Evolutionary conservation across 371 early-diverging fungal species (phyloP), one percentile per base, ranked within the genome.

Genomic region (Rhizopus arrhizus): DNA sequence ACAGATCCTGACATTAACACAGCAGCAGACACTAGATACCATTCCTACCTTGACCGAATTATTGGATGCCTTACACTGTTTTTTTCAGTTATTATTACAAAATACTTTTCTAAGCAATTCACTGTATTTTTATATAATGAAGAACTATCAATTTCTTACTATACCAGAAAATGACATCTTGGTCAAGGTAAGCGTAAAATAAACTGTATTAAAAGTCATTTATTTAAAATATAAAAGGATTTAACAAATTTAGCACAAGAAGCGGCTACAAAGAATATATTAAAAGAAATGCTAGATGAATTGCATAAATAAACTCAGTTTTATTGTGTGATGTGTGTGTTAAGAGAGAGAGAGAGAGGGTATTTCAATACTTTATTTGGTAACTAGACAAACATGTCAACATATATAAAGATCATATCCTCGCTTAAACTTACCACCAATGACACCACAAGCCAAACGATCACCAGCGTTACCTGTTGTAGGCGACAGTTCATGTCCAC

Each of bases 371-470:
- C 13, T 43, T 43, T 43, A 43, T 43, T 43, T 43, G 43, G 43
- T n/a, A 43, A 43, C 43, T 43, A 43, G 7, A 22, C 22, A 22
- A 22, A 22, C 22, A 2, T 2, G 22, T 22, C 22, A 22, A 22
- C 22, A 22, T 22, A 51, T 33, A 32, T 33, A 32, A 40, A 53
- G 47, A 32, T 13, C 41, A 43, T 42, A 51, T 29, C 35, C 43
- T 43, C 36, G 6, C 11, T 36, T 9, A 32, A 53, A 74, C 72
- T 72, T 72, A 76, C 76, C 80, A 64, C 94, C 93, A 80, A 95
- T 93, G 74, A 94, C 93, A 78, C 94, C 96, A 82, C 96, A 95
- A 56, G 91, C 91, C 65, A 86, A 79, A 68, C 95, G 92, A 57
- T 80, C 89, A 61, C 94, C 95, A 73, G 94, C 93, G 63, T 68